Conservation (phyloP, 2,329 filamentous ascomycete species). For the Fusarium sp. region DNA sequence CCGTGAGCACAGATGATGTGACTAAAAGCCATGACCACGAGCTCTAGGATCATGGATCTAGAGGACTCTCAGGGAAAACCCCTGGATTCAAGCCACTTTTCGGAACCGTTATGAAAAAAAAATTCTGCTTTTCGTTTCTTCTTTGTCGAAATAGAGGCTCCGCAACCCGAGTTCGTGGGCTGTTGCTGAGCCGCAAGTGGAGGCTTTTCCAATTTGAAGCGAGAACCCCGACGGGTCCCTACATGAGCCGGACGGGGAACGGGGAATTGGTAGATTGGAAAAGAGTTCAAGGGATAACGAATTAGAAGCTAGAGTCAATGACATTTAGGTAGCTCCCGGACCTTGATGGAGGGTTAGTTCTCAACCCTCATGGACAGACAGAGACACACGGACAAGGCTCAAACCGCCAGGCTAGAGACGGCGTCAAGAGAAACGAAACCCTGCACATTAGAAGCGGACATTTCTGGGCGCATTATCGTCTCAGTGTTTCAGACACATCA, state of each 20-base stretch:
- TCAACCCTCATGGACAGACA: constrained; percentile 10
- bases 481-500: constrained; percentile 10
- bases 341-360: constrained; percentile 7
- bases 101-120: constrained; percentile 7
- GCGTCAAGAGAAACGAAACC: not conserved
- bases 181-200: constrained; percentile 40
- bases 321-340: not conserved
- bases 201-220: constrained; percentile 20
- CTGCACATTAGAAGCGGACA: not conserved
- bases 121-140: not conserved
- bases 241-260: not conserved
- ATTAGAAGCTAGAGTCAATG: not conserved
- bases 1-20: constrained; percentile 43
- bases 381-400: not conserved
- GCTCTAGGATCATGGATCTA: constrained; percentile 31
- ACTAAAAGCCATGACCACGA: constrained; percentile 21
- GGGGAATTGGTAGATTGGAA: constrained; percentile 7
- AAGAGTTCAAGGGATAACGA: not conserved
- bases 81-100: constrained; percentile 11
- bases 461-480: not conserved
- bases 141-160: constrained; percentile 13
- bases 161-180: constrained; percentile 25
- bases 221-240: constrained; percentile 14
- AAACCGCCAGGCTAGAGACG: constrained; percentile 1
- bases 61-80: constrained; percentile 8